These are phyloP conservation scores for Salinomyces thailandicus DNA, from an alignment of 2,329 filamentous ascomycete genomes.

Conservation along the genomic window DNA sequence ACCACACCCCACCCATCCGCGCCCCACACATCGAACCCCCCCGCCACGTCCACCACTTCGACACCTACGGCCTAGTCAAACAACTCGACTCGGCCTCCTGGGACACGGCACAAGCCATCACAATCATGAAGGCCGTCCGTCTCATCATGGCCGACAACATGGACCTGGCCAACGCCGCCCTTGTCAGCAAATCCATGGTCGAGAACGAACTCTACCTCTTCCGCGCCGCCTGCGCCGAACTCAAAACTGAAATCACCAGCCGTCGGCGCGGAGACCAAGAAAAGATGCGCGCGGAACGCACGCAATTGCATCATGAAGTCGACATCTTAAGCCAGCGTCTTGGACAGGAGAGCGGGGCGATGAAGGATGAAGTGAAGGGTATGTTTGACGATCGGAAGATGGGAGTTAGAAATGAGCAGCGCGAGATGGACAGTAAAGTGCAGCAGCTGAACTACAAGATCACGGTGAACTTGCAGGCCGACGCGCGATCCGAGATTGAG, in stretches of 20 bases:
- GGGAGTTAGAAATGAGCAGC: constrained; percentile 79
- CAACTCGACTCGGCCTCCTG: constrained; percentile 65
- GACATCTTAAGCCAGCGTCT: constrained; percentile 81
- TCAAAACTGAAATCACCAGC: constrained; percentile 76
- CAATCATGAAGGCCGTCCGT: constrained; percentile 86
- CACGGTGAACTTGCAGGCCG: constrained; percentile 77
- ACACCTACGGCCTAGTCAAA: constrained; percentile 81
- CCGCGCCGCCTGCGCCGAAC: constrained; percentile 82
- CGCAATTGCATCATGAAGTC: constrained; percentile 84
- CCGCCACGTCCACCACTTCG: constrained; percentile 90
- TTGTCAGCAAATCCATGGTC: constrained; percentile 84
- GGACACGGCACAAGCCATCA: constrained; percentile 62
- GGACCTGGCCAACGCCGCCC: constrained; percentile 63
- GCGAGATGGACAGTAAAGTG: constrained; percentile 68
- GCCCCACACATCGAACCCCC: constrained; percentile 54
- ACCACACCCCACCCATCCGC: constrained; percentile 43
- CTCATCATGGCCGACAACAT: constrained; percentile 67
- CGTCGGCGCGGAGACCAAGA: constrained; percentile 68
- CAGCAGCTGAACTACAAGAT: constrained; percentile 97
- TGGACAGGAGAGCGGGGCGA: constrained; percentile 66
- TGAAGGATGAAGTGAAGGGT: constrained; percentile 87
- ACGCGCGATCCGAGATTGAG: constrained; percentile 86
- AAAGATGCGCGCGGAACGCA: constrained; percentile 69
- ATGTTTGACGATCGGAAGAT: constrained; percentile 96
- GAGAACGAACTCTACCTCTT: constrained; percentile 94